Percentiles rank a stretch among this genome's conserved stretches.
Evolutionary conservation across 1,139 yeast species (phyloP).

Genomic region (Protomyces lactucae-debilis): DNA sequence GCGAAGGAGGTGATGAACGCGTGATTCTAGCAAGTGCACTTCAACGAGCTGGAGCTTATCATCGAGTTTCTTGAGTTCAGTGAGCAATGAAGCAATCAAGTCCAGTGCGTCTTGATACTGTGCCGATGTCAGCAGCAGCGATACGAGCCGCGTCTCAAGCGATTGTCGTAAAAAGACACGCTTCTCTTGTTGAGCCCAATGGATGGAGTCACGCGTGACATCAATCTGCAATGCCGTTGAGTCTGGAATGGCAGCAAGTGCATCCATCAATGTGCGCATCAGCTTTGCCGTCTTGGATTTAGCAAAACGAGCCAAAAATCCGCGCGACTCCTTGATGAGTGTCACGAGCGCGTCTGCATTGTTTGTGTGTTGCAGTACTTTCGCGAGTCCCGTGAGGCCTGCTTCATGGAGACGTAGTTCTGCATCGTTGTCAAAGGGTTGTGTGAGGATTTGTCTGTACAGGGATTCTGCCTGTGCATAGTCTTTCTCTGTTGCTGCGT

Average conservation of each 20-base stretch:
- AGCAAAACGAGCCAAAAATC: conserved; percentile 67
- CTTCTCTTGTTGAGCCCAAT: conserved; percentile 80
- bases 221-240: conserved; percentile 67
- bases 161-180: conserved; percentile 85
- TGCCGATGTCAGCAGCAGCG: conserved; percentile 61
- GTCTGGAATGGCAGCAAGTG: conserved; percentile 63
- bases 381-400: conserved; percentile 39
- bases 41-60: conserved; percentile 94
- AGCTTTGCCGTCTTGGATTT: conserved; percentile 94
- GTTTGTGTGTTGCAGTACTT: conserved; percentile 20
- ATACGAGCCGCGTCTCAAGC: conserved; percentile 76
- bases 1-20: conserved; percentile 84
- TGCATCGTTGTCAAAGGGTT: conserved; percentile 37
- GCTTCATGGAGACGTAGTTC: conserved; percentile 41
- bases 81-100: conserved; percentile 64
- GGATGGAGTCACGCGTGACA: conserved; percentile 73
- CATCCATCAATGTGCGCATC: conserved; percentile 58
- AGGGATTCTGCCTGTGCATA: conserved; percentile 16
- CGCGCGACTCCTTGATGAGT: conserved; percentile 66
- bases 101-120: conserved; percentile 66
- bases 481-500: not conserved
- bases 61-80: conserved; percentile 86
- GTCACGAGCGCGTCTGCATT: conserved; percentile 49
- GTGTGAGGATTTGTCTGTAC: conserved; percentile 1
- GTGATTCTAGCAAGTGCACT: conserved; percentile 86